Conservation (phyloP, 345 rosid genomes). For the Salix arbutifolia region DNA sequence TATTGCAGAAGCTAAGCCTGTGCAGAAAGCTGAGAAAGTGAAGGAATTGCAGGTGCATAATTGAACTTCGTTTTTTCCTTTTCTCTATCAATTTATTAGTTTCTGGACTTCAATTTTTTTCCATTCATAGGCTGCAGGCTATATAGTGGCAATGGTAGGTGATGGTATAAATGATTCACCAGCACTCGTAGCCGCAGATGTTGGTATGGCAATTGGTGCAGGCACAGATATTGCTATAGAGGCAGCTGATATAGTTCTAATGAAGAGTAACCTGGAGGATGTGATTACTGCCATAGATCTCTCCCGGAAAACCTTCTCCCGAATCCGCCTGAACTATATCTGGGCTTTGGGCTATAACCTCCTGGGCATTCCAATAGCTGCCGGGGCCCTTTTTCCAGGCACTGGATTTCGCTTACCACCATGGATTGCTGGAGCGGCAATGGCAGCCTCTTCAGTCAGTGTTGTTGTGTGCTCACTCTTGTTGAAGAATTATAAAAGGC, state of each 20-base stretch:
- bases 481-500: conserved; percentile 66
- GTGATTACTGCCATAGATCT: conserved; percentile 91
- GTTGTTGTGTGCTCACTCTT: conserved; percentile 87
- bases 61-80: not conserved
- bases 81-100: not conserved
- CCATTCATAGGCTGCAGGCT: conserved; percentile 51
- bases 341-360: conserved; percentile 94
- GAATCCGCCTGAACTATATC: conserved; percentile 82
- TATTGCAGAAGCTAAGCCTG: conserved; percentile 86
- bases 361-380: conserved; percentile 82
- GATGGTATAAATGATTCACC: conserved; percentile 96
- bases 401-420: conserved; percentile 77
- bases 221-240: conserved; percentile 95
- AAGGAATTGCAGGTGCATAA: conserved; percentile 66
- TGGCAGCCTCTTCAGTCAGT: conserved; percentile 96
- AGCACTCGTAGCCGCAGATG: conserved; percentile 88
- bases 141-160: conserved; percentile 87
- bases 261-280: conserved; percentile 93
- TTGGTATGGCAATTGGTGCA: conserved; percentile 96
- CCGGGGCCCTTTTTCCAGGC: conserved; percentile 68
- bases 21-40: conserved; percentile 83
- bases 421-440: conserved; percentile 97
- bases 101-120: not conserved
- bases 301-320: conserved; percentile 70
- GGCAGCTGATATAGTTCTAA: conserved; percentile 91